A percentile compares a stretch with the other conserved stretches of the same genome.
These are phyloP conservation scores for Coniosporium apollinis DNA, from an alignment of 495 filamentous ascomycete species.

Conservation along the genomic window DNA sequence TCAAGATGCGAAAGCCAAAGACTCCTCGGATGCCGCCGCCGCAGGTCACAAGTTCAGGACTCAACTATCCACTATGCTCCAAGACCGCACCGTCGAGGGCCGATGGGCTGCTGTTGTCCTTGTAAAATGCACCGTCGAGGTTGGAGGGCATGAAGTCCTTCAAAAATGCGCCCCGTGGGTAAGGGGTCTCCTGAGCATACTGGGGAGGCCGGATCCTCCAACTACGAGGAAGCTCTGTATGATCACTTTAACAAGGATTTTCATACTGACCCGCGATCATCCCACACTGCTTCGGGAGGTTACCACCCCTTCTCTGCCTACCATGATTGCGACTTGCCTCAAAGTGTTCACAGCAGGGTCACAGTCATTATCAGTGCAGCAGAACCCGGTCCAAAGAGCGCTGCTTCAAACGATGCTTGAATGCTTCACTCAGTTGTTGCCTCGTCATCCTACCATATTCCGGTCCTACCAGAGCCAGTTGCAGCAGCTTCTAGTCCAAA, in stretches of 20 bases:
- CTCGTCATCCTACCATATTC: constrained; percentile 60
- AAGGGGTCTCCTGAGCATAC: constrained; percentile 46
- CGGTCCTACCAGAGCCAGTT: constrained; percentile 57
- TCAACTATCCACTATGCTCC: constrained; percentile 54
- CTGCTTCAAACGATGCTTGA: constrained; percentile 46
- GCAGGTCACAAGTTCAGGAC: constrained; percentile 67
- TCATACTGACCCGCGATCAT: constrained; percentile 61
- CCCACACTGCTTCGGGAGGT: constrained; percentile 73
- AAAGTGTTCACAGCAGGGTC: constrained; percentile 37
- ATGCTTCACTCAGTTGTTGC: constrained; percentile 50
- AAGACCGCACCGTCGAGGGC: constrained; percentile 50
- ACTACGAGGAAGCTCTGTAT: constrained; percentile 56
- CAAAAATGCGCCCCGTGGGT: constrained; percentile 56
- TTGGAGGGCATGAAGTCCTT: constrained; percentile 63
- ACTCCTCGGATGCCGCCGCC: constrained; percentile 39
- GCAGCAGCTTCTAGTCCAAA: constrained; percentile 36
- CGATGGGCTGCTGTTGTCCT: constrained; percentile 63
- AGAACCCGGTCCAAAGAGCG: constrained; percentile 10
- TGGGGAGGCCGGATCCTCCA: constrained; percentile 56
- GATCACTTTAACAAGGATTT: constrained; percentile 64
- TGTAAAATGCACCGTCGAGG: constrained; percentile 64
- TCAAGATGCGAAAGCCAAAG: constrained; percentile 26
- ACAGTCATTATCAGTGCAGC: constrained; percentile 5
- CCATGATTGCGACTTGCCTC: constrained; percentile 55
- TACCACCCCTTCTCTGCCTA: constrained; percentile 63